Percentiles rank a stretch among this genome's conserved stretches.
phyloP scores from a whole-genome alignment of 1,284 basidiomycete species.

The Fomitopsis betulina region DNA sequence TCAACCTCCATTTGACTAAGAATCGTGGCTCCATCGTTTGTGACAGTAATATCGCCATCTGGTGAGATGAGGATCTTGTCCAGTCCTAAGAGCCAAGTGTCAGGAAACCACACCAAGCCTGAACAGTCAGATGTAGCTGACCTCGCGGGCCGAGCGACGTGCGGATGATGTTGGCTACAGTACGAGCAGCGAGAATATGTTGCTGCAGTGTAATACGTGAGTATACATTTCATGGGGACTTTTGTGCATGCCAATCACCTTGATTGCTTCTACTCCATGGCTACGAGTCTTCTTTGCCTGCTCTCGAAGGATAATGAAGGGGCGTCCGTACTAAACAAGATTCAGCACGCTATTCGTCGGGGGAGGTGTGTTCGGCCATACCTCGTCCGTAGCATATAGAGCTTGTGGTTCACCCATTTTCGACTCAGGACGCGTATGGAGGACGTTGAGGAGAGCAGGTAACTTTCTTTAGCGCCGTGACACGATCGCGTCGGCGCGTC shows the following conservation, averaged over 20 bases:
- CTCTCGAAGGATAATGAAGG: constrained; percentile 96
- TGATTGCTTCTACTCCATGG: constrained; percentile 95
- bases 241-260: constrained; percentile 46
- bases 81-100: constrained; percentile 53
- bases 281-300: constrained; percentile 93
- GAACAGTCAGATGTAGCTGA: constrained; percentile 25
- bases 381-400: constrained; percentile 91
- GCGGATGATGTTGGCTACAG: constrained; percentile 92
- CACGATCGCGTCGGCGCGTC: constrained; percentile 3
- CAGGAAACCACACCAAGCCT: neutral
- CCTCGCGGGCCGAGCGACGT: constrained; percentile 94
- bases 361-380: constrained; percentile 22
- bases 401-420: constrained; percentile 53
- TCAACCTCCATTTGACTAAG: constrained; percentile 97
- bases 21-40: constrained; percentile 98
- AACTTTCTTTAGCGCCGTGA: neutral
- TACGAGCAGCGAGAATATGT: constrained; percentile 91
- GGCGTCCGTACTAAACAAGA: constrained; percentile 77
- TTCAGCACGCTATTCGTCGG: constrained; percentile 3
- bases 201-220: constrained; percentile 44
- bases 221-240: neutral
- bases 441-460: neutral
- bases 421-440: constrained; percentile 8
- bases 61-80: constrained; percentile 99
- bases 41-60: constrained; percentile 98